phyloP scores from a whole-genome alignment of 768 basidiomycete species.

The Tubosaeta sp. region DNA sequence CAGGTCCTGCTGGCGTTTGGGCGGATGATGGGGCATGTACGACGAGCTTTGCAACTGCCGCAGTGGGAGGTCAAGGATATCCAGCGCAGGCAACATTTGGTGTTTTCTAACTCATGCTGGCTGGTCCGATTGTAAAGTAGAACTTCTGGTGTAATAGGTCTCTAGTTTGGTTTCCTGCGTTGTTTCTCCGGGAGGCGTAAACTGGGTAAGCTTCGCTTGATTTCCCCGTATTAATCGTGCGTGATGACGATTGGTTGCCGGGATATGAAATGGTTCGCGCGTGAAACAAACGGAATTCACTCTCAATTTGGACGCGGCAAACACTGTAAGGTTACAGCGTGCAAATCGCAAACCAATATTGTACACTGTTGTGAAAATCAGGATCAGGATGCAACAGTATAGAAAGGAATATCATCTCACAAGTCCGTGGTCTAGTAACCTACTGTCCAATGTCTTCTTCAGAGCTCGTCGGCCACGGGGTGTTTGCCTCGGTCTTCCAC shows the following conservation, averaged over 20 bases:
- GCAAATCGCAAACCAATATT: background rate
- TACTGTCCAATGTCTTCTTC: background rate
- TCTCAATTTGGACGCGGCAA: too few species aligned
- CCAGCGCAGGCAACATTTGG: constrained; percentile 4
- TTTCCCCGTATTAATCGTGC: too few species aligned
- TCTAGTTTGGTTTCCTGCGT: background rate
- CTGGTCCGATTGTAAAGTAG: background rate
- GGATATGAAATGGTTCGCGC: too few species aligned
- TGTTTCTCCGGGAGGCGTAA: background rate
- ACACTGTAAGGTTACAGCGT: too few species aligned
- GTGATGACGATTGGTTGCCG: too few species aligned
- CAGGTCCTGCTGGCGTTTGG: constrained; percentile 19
- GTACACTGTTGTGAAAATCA: background rate
- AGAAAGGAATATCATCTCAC: background rate
- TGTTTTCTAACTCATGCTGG: background rate
- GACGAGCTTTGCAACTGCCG: constrained; percentile 3
- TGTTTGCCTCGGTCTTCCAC: background rate
- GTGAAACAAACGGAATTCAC: too few species aligned
- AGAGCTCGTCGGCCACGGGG: constrained; percentile 14
- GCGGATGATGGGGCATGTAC: constrained; percentile 9
- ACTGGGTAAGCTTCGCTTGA: too few species aligned
- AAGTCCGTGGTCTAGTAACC: background rate
- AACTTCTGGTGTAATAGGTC: background rate
- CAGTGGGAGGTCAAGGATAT: background rate
- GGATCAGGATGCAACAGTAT: background rate